These are phyloP conservation scores for Astrephomene gubernaculifera DNA, from an alignment of 139 green algal genomes.

Conservation along the genomic window DNA sequence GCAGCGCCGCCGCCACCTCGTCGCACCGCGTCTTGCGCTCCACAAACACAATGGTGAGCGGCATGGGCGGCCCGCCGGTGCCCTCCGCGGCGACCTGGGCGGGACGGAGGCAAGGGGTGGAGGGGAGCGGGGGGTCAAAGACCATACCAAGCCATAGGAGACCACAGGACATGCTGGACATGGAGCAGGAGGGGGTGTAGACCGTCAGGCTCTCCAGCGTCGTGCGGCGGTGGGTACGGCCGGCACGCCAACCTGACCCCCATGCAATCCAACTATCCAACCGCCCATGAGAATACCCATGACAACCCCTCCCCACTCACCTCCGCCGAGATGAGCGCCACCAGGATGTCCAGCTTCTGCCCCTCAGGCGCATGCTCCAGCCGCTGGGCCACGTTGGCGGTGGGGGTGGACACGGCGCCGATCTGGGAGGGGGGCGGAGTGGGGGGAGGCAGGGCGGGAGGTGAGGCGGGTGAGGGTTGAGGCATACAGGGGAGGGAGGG, in stretches of 20 bases:
- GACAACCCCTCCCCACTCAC: not conserved
- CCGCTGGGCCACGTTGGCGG: conserved; percentile 82
- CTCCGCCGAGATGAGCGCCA: conserved; percentile 65
- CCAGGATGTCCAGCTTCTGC: conserved; percentile 74
- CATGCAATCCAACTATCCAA: not conserved
- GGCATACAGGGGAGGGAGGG: too few species aligned
- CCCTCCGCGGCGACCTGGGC: not conserved
- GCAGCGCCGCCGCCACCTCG: conserved; percentile 82
- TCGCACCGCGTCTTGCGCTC: conserved; percentile 86
- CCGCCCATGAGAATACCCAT: not conserved
- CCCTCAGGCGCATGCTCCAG: conserved; percentile 77
- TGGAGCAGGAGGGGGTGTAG: too few species aligned
- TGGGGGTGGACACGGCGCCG: conserved; percentile 75
- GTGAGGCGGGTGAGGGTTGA: too few species aligned
- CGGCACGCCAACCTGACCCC: too few species aligned
- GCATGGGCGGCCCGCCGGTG: conserved; percentile 65
- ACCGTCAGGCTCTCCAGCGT: too few species aligned
- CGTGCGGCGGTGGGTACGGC: too few species aligned
- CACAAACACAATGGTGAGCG: conserved; percentile 91
- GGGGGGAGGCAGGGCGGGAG: not conserved
- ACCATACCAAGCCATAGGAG: too few species aligned
- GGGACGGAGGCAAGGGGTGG: not conserved
- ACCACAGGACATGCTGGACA: too few species aligned
- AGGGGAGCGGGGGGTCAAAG: too few species aligned
- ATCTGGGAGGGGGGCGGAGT: conserved; percentile 48